Base-by-base conservation (phyloP, 2,329 filamentous ascomycete species). In the Trichoderma endophyticum region DNA sequence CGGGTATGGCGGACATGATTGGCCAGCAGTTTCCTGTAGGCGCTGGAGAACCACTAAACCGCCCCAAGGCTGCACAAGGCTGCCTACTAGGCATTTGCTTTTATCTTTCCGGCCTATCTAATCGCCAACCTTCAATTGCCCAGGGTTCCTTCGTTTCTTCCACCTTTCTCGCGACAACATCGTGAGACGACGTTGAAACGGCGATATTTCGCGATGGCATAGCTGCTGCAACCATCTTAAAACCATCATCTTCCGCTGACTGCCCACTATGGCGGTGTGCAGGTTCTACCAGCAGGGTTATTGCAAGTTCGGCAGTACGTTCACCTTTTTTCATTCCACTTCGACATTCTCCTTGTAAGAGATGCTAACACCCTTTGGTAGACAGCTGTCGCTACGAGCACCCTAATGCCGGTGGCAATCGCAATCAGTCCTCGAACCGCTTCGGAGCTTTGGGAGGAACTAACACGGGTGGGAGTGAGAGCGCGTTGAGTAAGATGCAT, bases 371-470 rank as follows among this genome's bases (percentile, higher is more conserved):
- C 14, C 8, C n/a, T 51, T 26, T 51, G 6, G 26, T 39, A 90
- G 88, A 82, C 61, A 83, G 78, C 63, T 90, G 88, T 77, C 83
- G 85, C 70, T 88, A 85, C 76, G 87, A 90, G 71, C 87, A 90
- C 75, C 86, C 81, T 73, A 76, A 73, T 67, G 84, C 78, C n/a
- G 79, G 78, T 34, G 76, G 73, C 66, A 77, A 76, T 72, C 78
- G 80, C 57, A 83, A 80, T 67, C 79, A 81, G 74, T 66, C 76
- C 39, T 78, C 77, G 73, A 91, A 91, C 77, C 87, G 90, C 21
- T 93, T 92, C 75, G 86, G 86, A 70, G 83, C 85, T 24, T 78
- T 90, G 36, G 79, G 80, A 57, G 77, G 75, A 61, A 77, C 76
- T 59, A 75, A 70, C 71, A 76, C 80, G 62, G 75, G 80, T 61